Evolutionary conservation across 352 stramenopile species (phyloP).

Genomic region (Pythium apleroticum): DNA sequence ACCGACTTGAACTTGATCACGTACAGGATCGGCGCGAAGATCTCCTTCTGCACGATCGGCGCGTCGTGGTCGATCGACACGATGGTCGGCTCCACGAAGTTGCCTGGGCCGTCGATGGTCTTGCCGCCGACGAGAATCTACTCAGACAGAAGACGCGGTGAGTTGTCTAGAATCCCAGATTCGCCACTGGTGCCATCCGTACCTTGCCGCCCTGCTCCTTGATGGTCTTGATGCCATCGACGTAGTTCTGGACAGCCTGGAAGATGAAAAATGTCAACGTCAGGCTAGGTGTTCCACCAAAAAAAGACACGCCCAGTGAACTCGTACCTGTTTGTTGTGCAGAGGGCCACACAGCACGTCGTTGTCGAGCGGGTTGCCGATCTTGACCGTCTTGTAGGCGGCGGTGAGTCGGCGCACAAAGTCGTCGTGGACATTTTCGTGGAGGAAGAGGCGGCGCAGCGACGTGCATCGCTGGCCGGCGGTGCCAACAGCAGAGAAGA

Average conservation of each 20-base stretch:
- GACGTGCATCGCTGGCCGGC: conserved; percentile 92
- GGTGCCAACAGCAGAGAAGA: conserved; percentile 92
- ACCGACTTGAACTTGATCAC: conserved; percentile 89
- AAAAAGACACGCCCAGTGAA: too few species aligned
- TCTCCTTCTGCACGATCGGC: conserved; percentile 89
- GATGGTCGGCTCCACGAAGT: conserved; percentile 93
- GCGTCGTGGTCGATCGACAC: conserved; percentile 80
- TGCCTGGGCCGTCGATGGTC: conserved; percentile 66
- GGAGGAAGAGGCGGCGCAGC: conserved; percentile 89
- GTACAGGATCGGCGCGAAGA: conserved; percentile 92
- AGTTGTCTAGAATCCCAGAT: too few species aligned
- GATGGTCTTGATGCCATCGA: conserved; percentile 82
- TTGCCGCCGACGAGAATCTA: conserved; percentile 88
- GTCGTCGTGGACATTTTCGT: conserved; percentile 90
- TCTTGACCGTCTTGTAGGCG: conserved; percentile 88
- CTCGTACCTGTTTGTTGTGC: conserved; percentile 53
- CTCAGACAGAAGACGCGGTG: neutral
- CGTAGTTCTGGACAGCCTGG: conserved; percentile 86
- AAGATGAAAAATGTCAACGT: neutral
- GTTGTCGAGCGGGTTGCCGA: conserved; percentile 86
- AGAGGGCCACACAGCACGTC: conserved; percentile 85
- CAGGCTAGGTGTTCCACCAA: neutral
- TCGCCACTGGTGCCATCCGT: neutral
- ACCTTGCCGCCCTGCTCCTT: conserved; percentile 71
- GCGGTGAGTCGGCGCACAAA: conserved; percentile 82